phyloP scores from a whole-genome alignment of 768 basidiomycete species.

The Udeniomyces megalosporus region DNA sequence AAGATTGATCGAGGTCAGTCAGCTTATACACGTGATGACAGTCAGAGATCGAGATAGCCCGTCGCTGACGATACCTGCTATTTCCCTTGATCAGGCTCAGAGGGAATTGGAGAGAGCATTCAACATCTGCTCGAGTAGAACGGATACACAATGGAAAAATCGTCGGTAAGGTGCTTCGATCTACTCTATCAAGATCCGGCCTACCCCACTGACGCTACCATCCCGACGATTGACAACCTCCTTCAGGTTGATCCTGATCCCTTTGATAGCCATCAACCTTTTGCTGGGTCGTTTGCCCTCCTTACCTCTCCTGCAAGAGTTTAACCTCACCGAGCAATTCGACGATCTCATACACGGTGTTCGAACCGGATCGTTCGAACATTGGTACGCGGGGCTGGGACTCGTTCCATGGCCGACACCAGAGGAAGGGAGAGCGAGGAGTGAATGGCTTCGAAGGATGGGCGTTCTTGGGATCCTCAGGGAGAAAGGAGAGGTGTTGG shows the following conservation, averaged over 20 bases:
- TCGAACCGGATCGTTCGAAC: neutral
- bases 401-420: neutral
- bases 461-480: conserved; percentile 5
- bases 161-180: neutral
- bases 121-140: neutral
- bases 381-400: neutral
- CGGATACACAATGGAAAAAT: neutral
- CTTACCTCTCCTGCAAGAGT: neutral
- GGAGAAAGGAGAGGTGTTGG: conserved; percentile 15
- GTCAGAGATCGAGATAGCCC: no score
- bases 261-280: conserved; percentile 3
- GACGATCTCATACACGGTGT: conserved; percentile 2
- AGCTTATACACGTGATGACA: neutral
- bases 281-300: conserved; percentile 5
- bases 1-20: neutral
- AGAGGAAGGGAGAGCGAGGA: conserved; percentile 1
- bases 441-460: conserved; percentile 6
- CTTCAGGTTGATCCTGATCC: conserved; percentile 1
- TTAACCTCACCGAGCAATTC: neutral
- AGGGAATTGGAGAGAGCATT: conserved; percentile 9
- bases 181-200: neutral
- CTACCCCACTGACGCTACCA: neutral
- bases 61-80: neutral
- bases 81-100: neutral
- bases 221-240: neutral